Evolutionary conservation across 2,329 filamentous ascomycete genomes (phyloP).

Genomic region (Claviceps purpurea): DNA sequence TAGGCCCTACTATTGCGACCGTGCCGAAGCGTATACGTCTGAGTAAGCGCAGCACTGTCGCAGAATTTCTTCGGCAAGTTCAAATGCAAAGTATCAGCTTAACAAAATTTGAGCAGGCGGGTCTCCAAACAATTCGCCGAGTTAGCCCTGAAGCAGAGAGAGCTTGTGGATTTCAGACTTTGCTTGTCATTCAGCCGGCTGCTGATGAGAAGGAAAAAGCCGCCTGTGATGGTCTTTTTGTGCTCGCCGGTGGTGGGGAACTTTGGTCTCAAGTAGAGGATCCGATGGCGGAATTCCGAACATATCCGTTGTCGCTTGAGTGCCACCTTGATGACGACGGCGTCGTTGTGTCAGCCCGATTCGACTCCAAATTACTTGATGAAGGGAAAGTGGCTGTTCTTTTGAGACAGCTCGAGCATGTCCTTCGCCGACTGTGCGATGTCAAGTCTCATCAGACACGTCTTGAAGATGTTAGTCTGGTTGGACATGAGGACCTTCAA

Average conservation of each 20-base stretch:
- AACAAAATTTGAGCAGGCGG: conserved; percentile 14
- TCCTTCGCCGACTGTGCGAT: conserved; percentile 7
- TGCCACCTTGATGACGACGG: conserved; percentile 3
- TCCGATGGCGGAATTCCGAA: conserved; percentile 2
- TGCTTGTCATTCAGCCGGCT: conserved; percentile 5
- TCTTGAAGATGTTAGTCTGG: background rate
- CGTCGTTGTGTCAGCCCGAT: conserved; percentile 5
- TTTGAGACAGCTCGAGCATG: conserved; percentile 4
- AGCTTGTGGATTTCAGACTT: conserved; percentile 9
- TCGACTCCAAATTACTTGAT: conserved; percentile 6
- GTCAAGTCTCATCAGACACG: background rate
- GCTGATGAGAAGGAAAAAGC: conserved; percentile 2
- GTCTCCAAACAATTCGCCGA: conserved; percentile 15
- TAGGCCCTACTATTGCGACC: conserved; percentile 16
- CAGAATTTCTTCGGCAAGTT: conserved; percentile 8
- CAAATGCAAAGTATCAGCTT: conserved; percentile 13
- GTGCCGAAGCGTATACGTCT: conserved; percentile 10
- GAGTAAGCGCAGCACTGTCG: conserved; percentile 6
- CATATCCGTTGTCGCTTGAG: conserved; percentile 2
- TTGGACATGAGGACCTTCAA: conserved; percentile 1
- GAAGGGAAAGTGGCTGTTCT: conserved; percentile 4
- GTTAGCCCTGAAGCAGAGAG: conserved; percentile 6
- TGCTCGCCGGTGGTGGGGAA: background rate
- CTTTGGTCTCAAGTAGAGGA: background rate
- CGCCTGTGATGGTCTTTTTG: background rate